These are phyloP conservation scores for Aspergillus ochraceoroseus DNA, from an alignment of 2,329 filamentous ascomycete species.

Conservation along the genomic window DNA sequence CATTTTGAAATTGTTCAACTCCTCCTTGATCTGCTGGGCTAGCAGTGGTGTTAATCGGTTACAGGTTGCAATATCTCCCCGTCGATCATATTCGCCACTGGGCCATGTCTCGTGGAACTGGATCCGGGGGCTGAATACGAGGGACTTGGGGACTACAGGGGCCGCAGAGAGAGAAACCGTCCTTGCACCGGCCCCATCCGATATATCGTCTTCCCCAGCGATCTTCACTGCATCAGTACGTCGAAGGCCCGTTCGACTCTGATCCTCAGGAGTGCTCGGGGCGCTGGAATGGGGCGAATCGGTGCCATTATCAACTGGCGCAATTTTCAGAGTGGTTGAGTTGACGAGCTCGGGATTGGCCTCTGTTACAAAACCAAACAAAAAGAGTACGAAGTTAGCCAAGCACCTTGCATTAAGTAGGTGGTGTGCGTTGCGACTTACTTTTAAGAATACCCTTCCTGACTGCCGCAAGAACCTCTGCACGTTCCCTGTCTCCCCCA, in stretches of 20 bases:
- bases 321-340: constrained; percentile 63
- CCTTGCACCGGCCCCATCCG: constrained; percentile 67
- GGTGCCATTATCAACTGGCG: constrained; percentile 61
- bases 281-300: constrained; percentile 81
- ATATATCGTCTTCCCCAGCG: constrained; percentile 79
- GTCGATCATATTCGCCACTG: constrained; percentile 88
- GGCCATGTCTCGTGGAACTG: constrained; percentile 97
- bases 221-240: constrained; percentile 67
- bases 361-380: too few relatives aligned
- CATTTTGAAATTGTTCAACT: constrained; percentile 99
- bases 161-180: constrained; percentile 76
- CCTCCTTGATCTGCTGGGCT: constrained; percentile 98
- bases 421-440: constrained; percentile 43
- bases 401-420: not conserved
- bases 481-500: constrained; percentile 81
- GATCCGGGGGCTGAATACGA: constrained; percentile 82
- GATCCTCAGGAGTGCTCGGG: constrained; percentile 82
- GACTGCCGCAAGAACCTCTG: constrained; percentile 84
- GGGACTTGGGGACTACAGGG: constrained; percentile 46
- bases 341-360: constrained; percentile 56
- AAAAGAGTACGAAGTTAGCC: constrained; percentile 10
- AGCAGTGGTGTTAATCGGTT: constrained; percentile 95
- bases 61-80: constrained; percentile 94
- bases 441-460: constrained; percentile 95
- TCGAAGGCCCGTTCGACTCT: constrained; percentile 55